These are phyloP conservation scores for Lecanoromycetidae sp. DNA, from an alignment of 2,329 filamentous ascomycete species.

Conservation along the genomic window DNA sequence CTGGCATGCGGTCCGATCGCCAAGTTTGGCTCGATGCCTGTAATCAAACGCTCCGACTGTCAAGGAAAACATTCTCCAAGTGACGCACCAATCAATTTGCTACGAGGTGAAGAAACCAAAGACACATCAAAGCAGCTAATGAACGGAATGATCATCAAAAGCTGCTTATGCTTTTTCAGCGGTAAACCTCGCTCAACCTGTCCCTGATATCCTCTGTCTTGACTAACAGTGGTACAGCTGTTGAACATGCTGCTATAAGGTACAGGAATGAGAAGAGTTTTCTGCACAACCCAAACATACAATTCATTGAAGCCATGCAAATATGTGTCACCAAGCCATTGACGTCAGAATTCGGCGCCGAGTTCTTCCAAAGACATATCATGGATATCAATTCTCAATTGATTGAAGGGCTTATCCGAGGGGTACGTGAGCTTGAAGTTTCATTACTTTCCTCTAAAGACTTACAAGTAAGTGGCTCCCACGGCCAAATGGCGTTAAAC, in stretches of 20 bases:
- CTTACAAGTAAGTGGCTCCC: background rate
- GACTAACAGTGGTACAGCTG: background rate
- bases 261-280: background rate
- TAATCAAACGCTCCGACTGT: too few relatives aligned
- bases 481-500: too few relatives aligned
- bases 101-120: too few relatives aligned
- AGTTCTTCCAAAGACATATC: background rate
- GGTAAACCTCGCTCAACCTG: constrained; percentile 9
- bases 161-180: background rate
- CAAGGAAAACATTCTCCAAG: too few relatives aligned
- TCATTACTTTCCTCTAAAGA: background rate
- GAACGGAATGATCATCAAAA: background rate
- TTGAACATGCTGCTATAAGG: background rate
- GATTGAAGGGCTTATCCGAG: background rate
- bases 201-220: background rate
- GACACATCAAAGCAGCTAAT: background rate
- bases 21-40: too few relatives aligned
- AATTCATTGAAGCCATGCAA: background rate
- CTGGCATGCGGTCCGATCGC: too few relatives aligned
- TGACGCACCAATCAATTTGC: too few relatives aligned
- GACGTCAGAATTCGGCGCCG: background rate
- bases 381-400: background rate
- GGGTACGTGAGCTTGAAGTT: background rate
- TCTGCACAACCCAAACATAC: background rate
- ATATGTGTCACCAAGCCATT: background rate